phyloP scores from a whole-genome alignment of 2,329 filamentous ascomycete species.

The Pestalotiopsis fici region DNA sequence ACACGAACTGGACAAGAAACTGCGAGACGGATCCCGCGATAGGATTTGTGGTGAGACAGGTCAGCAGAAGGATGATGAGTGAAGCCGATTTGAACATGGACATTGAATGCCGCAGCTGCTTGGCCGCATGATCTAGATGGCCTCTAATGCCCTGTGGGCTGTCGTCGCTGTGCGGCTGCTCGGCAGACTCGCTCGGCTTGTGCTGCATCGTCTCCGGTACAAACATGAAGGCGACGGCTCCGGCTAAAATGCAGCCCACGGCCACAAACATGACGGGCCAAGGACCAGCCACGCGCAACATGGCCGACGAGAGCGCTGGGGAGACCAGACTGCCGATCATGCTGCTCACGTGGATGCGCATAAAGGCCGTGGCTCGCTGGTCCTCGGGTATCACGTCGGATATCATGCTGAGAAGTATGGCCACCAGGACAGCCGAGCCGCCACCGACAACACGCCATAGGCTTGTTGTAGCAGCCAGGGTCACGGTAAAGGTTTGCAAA shows the following conservation, averaged over 20 bases:
- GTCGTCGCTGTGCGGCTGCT: neutral
- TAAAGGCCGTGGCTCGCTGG: conserved; percentile 37
- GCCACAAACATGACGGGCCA: conserved; percentile 21
- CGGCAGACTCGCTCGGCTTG: conserved; percentile 1
- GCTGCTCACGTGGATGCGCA: conserved; percentile 28
- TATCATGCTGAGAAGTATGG: conserved; percentile 34
- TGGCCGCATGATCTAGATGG: neutral
- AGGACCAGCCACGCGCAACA: conserved; percentile 34
- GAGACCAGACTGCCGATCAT: conserved; percentile 35
- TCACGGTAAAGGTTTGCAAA: conserved; percentile 28
- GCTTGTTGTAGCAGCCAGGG: conserved; percentile 33
- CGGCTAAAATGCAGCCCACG: neutral
- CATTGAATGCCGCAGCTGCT: conserved; percentile 10
- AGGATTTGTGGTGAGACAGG: conserved; percentile 10
- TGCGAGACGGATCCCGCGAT: conserved; percentile 5
- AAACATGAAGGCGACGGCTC: conserved; percentile 7
- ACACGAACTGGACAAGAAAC: conserved; percentile 30
- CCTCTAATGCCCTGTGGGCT: neutral
- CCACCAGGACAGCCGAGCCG: conserved; percentile 31
- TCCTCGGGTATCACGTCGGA: conserved; percentile 37
- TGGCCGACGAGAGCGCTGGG: conserved; percentile 33
- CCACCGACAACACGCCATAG: conserved; percentile 33
- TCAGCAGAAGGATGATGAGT: conserved; percentile 17
- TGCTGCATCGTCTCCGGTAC: conserved; percentile 16
- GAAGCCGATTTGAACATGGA: conserved; percentile 14